Conservation (phyloP, 139 green algal species). For the Pleodorina starrii region DNA sequence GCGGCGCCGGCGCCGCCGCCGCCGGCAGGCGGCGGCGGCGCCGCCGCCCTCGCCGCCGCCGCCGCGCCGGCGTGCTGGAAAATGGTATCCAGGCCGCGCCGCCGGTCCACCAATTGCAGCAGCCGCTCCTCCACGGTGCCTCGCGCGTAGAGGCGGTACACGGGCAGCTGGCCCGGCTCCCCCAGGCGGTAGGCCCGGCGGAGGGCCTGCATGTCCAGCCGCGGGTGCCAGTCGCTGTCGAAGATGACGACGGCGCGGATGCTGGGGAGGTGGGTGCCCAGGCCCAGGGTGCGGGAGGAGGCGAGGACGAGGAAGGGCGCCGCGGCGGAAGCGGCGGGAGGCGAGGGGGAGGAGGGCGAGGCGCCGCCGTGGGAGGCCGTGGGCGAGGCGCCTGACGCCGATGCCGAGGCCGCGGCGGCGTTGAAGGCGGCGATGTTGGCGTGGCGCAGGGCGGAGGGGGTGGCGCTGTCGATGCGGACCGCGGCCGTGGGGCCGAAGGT, state of each 20-base stretch:
- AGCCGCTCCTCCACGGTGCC: slow-evolving; percentile 75
- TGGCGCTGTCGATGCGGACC: slow-evolving; percentile 69
- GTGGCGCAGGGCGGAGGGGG: slow-evolving; percentile 60
- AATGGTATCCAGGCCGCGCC: slow-evolving; percentile 54
- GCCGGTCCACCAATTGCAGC: slow-evolving; percentile 63
- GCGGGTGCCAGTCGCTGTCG: slow-evolving; percentile 85
- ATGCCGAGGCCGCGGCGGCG: not conserved
- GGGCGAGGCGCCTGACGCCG: not conserved
- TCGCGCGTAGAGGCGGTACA: slow-evolving; percentile 61
- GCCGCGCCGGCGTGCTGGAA: slow-evolving; percentile 58
- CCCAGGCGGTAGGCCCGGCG: slow-evolving; percentile 67
- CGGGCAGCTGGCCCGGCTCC: not conserved
- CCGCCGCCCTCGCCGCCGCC: slow-evolving; percentile 42
- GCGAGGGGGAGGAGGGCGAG: not conserved
- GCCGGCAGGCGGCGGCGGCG: not conserved
- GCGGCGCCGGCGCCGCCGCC: not conserved
- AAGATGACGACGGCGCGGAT: slow-evolving; percentile 73
- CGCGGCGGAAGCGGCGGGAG: not conserved
- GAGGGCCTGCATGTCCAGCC: slow-evolving; percentile 78
- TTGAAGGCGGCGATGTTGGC: slow-evolving; percentile 73
- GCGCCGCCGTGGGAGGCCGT: not conserved
- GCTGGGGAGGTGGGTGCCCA: slow-evolving; percentile 80
- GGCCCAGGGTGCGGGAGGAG: slow-evolving; percentile 68
- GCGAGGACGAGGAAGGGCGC: slow-evolving; percentile 74
- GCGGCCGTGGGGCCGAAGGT: slow-evolving; percentile 54